These are phyloP conservation scores for Claviceps paspali DNA, from an alignment of 2,329 filamentous ascomycete genomes.

Conservation along the genomic window DNA sequence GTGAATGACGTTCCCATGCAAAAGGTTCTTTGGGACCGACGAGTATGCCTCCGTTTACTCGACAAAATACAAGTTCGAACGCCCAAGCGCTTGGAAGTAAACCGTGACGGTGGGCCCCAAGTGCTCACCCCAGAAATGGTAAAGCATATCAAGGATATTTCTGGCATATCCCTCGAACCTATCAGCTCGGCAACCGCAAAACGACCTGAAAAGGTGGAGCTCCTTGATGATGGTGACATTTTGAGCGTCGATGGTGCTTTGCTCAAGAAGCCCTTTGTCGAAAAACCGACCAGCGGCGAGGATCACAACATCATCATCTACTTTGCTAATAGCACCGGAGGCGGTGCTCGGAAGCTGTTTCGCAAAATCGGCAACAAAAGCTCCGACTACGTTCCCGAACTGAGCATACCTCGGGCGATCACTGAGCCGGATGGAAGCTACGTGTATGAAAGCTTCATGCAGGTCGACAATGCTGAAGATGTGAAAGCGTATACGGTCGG, in stretches of 20 bases:
- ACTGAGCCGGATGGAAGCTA: slow-evolving; percentile 72
- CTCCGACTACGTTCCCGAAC: slow-evolving; percentile 73
- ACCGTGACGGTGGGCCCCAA: slow-evolving; percentile 75
- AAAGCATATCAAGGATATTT: slow-evolving; percentile 64
- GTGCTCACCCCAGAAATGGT: slow-evolving; percentile 66
- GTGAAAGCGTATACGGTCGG: slow-evolving; percentile 98
- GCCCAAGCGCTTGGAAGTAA: slow-evolving; percentile 78
- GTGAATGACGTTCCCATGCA: slow-evolving; percentile 98
- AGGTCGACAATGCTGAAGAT: slow-evolving; percentile 92
- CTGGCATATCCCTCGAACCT: slow-evolving; percentile 60
- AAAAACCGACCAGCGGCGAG: slow-evolving; percentile 95
- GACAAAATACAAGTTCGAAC: slow-evolving; percentile 84
- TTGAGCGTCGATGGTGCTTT: slow-evolving; percentile 72
- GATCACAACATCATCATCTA: slow-evolving; percentile 99
- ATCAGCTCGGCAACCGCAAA: slow-evolving; percentile 47
- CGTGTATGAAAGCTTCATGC: slow-evolving; percentile 93
- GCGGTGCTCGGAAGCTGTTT: slow-evolving; percentile 83
- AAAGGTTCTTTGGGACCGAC: slow-evolving; percentile 88
- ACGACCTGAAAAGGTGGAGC: slow-evolving; percentile 57
- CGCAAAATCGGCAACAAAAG: slow-evolving; percentile 98
- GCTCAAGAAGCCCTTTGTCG: slow-evolving; percentile 87
- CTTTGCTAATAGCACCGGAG: slow-evolving; percentile 73
- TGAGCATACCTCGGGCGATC: slow-evolving; percentile 65
- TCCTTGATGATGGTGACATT: slow-evolving; percentile 81
- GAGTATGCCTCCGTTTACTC: slow-evolving; percentile 74